phyloP scores from a whole-genome alignment of 306 rosid genomes.

The Lathyrus aphaca region DNA sequence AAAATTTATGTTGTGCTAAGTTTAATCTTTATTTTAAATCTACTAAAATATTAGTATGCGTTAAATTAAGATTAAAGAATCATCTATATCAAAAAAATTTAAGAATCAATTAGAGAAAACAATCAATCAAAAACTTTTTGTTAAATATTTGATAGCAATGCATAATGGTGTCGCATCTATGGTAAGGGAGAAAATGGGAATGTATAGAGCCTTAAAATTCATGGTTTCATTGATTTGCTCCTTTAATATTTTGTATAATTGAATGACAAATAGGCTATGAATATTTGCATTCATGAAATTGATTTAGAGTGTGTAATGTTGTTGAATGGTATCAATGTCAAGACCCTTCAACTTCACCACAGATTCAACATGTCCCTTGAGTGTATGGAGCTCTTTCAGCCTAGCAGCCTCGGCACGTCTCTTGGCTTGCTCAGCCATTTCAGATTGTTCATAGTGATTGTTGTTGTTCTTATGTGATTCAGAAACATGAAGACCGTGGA shows the following conservation, averaged over 20 bases:
- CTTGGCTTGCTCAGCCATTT: slow-evolving; percentile 81
- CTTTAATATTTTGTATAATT: neutral
- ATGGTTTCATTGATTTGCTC: slow-evolving; percentile 4
- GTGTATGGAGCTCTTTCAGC: slow-evolving; percentile 76
- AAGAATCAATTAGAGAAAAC: no score
- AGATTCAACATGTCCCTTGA: slow-evolving; percentile 83
- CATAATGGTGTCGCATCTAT: slow-evolving; percentile 16
- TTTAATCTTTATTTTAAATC: no score
- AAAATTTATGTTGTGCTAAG: no score
- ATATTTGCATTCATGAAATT: neutral
- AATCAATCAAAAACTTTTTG: no score
- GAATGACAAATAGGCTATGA: neutral
- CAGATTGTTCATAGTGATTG: slow-evolving; percentile 55
- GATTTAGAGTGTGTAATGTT: slow-evolving; percentile 54
- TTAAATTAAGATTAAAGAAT: no score
- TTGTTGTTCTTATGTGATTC: slow-evolving; percentile 35
- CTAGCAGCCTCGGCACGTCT: slow-evolving; percentile 91
- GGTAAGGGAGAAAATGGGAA: slow-evolving; percentile 1
- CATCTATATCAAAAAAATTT: no score
- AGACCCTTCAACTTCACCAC: slow-evolving; percentile 81
- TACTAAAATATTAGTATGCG: no score
- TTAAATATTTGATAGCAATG: neutral
- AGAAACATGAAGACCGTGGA: slow-evolving; percentile 60
- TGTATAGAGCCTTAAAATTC: neutral
- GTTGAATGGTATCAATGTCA: slow-evolving; percentile 65